A percentile compares a stretch with the other conserved stretches of the same genome.
These are phyloP conservation scores for Thinopyrum elongatum DNA, from an alignment of 176 grass and related monocot genomes.

Conservation along the genomic window DNA sequence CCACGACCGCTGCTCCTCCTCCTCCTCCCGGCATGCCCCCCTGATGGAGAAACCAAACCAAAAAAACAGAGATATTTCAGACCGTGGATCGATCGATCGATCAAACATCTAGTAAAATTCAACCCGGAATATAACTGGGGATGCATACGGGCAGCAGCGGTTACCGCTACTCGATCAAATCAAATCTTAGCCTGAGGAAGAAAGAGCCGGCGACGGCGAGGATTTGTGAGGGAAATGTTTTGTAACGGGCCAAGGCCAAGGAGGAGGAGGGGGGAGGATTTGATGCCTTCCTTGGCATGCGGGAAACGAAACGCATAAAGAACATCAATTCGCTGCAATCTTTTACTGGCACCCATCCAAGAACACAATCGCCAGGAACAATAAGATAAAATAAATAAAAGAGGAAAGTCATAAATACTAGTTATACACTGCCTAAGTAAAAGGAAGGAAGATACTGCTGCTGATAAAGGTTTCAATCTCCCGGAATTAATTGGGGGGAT, in stretches of 20 bases:
- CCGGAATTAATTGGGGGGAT: no score
- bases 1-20: rapidly evolving
- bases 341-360: neutral
- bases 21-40: constrained; percentile 20
- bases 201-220: neutral
- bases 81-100: no score
- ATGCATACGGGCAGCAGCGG: neutral
- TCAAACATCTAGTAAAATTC: neutral
- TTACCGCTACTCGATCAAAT: neutral
- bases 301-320: neutral
- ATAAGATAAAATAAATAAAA: neutral
- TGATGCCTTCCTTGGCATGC: neutral
- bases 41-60: neutral
- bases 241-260: neutral
- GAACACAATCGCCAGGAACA: neutral
- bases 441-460: no score
- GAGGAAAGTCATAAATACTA: neutral
- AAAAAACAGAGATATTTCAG: neutral
- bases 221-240: neutral
- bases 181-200: neutral
- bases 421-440: no score
- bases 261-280: no score
- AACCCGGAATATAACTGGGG: neutral
- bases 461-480: no score
- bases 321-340: neutral